Conservation (phyloP, 2,329 filamentous ascomycete genomes). For the Amesomyces nigricolor region DNA sequence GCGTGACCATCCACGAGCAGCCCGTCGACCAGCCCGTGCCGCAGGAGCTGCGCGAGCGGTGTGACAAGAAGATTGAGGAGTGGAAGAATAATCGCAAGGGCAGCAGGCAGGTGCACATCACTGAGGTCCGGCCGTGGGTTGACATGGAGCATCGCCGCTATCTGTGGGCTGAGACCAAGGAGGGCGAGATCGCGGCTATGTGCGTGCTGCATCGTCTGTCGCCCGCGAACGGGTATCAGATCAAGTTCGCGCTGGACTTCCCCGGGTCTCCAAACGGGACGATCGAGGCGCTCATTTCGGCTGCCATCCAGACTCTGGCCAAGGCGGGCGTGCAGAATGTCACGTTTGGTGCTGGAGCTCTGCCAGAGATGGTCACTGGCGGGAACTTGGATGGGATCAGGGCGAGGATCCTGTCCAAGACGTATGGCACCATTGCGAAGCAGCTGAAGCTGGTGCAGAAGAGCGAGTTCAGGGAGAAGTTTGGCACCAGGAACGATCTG, state of each 20-base stretch:
- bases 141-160: conserved; percentile 79
- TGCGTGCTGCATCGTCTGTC: conserved; percentile 79
- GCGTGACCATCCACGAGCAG: conserved; percentile 72
- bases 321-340: conserved; percentile 55
- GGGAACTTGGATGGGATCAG: conserved; percentile 76
- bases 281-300: conserved; percentile 69
- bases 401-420: conserved; percentile 73
- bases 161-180: conserved; percentile 69
- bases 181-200: conserved; percentile 67
- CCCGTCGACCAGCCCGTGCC: conserved; percentile 57
- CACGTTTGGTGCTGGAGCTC: conserved; percentile 83
- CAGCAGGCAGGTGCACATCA: conserved; percentile 77
- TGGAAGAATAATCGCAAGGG: conserved; percentile 80
- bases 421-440: conserved; percentile 75
- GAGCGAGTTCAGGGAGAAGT: conserved; percentile 84
- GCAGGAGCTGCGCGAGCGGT: conserved; percentile 61
- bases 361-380: conserved; percentile 66
- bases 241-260: conserved; percentile 96
- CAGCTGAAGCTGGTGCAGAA: conserved; percentile 79
- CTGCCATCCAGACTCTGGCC: conserved; percentile 31
- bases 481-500: conserved; percentile 76
- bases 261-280: conserved; percentile 78
- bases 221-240: conserved; percentile 80
- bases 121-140: conserved; percentile 83
- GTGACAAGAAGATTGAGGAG: conserved; percentile 67